These are phyloP conservation scores for Misopates orontium DNA, from an alignment of 257 asterid genomes.

Conservation along the genomic window DNA sequence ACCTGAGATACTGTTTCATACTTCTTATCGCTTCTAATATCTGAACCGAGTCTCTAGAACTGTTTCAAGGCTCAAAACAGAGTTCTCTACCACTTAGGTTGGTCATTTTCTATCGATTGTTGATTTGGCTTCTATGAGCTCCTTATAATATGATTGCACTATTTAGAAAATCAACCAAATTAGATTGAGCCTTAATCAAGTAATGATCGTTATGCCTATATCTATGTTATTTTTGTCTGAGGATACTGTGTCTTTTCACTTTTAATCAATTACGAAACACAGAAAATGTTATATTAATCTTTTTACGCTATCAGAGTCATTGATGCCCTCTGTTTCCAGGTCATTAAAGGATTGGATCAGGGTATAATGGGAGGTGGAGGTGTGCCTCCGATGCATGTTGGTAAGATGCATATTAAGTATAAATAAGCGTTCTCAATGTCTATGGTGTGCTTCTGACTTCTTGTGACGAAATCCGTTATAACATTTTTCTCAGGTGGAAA, in stretches of 20 bases:
- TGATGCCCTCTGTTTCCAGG: conserved; percentile 37
- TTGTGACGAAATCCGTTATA: conserved; percentile 1
- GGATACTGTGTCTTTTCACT: neutral
- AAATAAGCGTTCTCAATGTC: no score
- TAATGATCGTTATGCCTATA: neutral
- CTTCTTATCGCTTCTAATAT: no score
- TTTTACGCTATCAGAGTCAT: neutral
- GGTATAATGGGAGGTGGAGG: conserved; percentile 95
- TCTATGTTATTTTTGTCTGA: neutral
- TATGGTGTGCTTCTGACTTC: neutral
- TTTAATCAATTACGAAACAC: conserved; percentile 1
- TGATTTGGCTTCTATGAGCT: no score
- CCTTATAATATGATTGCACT: neutral
- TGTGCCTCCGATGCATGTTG: conserved; percentile 87
- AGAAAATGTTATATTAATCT: neutral
- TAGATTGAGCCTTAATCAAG: neutral
- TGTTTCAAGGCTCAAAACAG: no score
- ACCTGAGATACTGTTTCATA: no score
- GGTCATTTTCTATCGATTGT: no score
- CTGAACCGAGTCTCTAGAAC: no score
- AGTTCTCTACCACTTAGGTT: no score
- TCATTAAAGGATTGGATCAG: conserved; percentile 87
- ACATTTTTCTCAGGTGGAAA: conserved; percentile 62
- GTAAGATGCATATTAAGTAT: conserved; percentile 37
- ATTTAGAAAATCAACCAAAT: neutral